phyloP scores from a whole-genome alignment of 495 filamentous ascomycete genomes.

The Hypomontagnella submonticulosa region DNA sequence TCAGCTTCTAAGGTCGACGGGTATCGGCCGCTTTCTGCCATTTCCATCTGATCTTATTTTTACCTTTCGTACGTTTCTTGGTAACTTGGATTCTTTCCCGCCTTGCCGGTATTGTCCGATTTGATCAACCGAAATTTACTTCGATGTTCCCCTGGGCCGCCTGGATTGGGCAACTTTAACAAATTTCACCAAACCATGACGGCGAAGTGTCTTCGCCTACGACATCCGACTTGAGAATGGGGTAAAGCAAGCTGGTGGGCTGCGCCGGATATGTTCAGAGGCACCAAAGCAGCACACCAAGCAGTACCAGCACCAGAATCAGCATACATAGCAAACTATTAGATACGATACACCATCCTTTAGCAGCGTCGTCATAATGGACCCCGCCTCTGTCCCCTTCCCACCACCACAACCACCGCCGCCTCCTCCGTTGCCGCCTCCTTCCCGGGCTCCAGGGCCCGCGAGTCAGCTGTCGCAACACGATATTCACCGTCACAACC shows the following conservation, averaged over 20 bases:
- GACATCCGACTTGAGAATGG: conserved; percentile 44
- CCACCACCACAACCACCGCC: conserved; percentile 29
- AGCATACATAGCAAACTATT: conserved; percentile 21
- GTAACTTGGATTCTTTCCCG: conserved; percentile 32
- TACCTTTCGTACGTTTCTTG: conserved; percentile 34
- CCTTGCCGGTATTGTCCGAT: conserved; percentile 41
- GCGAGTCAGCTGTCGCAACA: conserved; percentile 28
- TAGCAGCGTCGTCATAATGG: conserved; percentile 48
- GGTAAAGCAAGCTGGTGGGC: conserved; percentile 42
- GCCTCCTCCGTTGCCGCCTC: conserved; percentile 3
- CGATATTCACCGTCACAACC: conserved; percentile 38
- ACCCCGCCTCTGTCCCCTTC: conserved; percentile 43
- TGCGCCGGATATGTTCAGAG: conserved; percentile 44
- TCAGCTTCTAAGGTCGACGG: conserved; percentile 47
- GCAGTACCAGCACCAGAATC: conserved; percentile 15
- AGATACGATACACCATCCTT: conserved; percentile 32
- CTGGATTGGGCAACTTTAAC: conserved; percentile 3
- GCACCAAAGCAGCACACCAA: conserved; percentile 31
- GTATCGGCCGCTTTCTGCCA: conserved; percentile 37
- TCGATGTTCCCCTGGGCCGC: not conserved
- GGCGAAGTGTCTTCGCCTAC: conserved; percentile 43
- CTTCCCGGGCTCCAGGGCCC: conserved; percentile 16
- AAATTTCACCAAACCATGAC: conserved; percentile 30
- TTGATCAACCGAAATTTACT: conserved; percentile 32
- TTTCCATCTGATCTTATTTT: conserved; percentile 38